Evolutionary conservation across 176 grass and related monocot genomes (phyloP).

Genomic region (Rhynchospora tenuis): DNA sequence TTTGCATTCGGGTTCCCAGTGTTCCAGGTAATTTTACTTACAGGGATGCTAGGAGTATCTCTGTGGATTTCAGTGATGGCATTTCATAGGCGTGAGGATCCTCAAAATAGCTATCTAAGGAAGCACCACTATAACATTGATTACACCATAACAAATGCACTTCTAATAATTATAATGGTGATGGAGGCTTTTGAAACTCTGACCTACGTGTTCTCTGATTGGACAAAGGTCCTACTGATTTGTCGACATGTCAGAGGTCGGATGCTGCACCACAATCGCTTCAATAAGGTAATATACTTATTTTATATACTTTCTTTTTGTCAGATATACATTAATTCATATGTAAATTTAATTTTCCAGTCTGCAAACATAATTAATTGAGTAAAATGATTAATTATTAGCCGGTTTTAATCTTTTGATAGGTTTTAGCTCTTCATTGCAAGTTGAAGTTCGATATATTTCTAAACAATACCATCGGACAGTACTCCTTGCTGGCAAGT

Average conservation of each 20-base stretch:
- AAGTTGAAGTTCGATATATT: not conserved
- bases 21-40: conserved; percentile 1
- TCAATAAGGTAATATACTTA: not conserved
- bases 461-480: not conserved
- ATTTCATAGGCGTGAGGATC: not conserved
- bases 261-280: not conserved
- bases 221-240: conserved; percentile 25
- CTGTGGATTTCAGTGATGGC: conserved; percentile 13
- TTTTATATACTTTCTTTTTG: not conserved
- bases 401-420: not conserved
- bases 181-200: conserved; percentile 36
- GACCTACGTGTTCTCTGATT: conserved; percentile 34
- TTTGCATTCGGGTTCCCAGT: conserved; percentile 39
- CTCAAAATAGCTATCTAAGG: not conserved
- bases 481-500: conserved; percentile 10
- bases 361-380: not conserved
- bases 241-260: not conserved
- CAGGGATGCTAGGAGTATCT: conserved; percentile 15
- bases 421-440: not conserved
- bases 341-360: not conserved
- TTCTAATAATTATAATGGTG: conserved; percentile 18
- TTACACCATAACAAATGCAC: conserved; percentile 20
- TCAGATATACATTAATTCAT: not conserved
- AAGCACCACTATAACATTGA: conserved; percentile 27
- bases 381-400: too few relatives aligned